Evolutionary conservation across 1,284 basidiomycete species (phyloP).

Genomic region (Veloporphyrellus conicus): DNA sequence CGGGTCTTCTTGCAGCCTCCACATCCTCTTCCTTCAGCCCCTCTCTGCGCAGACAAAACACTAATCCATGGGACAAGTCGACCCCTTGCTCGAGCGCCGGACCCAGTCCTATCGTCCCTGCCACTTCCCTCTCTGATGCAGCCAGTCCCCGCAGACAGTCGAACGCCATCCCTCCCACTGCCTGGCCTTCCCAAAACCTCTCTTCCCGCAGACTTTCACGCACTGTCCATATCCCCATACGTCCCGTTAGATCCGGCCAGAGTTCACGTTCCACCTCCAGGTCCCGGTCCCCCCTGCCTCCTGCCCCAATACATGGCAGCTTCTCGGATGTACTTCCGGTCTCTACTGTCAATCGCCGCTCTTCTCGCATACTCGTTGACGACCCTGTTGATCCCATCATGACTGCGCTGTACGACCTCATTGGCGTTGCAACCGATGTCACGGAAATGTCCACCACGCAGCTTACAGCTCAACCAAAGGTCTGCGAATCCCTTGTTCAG

Average conservation of each 20-base stretch:
- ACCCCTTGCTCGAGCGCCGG: conserved; percentile 44
- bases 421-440: conserved; percentile 92
- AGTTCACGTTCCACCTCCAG: conserved; percentile 95
- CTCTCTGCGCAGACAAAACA: conserved; percentile 61
- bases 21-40: conserved; percentile 56
- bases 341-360: conserved; percentile 59
- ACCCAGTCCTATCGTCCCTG: conserved; percentile 49
- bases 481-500: conserved; percentile 84
- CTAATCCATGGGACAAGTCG: conserved; percentile 64
- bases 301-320: conserved; percentile 56
- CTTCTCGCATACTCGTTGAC: conserved; percentile 70
- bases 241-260: conserved; percentile 65
- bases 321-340: conserved; percentile 56
- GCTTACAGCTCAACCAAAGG: conserved; percentile 79
- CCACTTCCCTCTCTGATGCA: conserved; percentile 55
- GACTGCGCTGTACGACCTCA: conserved; percentile 87
- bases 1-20: conserved; percentile 55
- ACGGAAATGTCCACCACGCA: conserved; percentile 84
- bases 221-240: conserved; percentile 71
- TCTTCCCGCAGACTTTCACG: conserved; percentile 73
- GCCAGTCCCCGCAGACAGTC: conserved; percentile 61
- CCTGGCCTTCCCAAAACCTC: conserved; percentile 55
- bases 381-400: conserved; percentile 88
- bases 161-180: conserved; percentile 44
- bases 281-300: conserved; percentile 90